Conservation (phyloP, 257 asterid species). For the Haberlea rhodopensis region DNA sequence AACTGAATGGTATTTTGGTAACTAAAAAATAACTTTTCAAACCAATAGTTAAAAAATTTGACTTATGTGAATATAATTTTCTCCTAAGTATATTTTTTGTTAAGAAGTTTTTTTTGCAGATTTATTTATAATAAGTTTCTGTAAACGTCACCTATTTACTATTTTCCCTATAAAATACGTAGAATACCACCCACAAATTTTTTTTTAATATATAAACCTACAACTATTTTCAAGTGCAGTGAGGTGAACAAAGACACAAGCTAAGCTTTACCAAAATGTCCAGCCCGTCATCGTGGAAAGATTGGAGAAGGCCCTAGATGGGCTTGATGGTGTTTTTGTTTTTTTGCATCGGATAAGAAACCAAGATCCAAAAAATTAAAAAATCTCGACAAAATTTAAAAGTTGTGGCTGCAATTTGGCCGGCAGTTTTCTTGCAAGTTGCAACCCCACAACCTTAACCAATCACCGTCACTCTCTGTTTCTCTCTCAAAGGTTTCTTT, state of each 20-base stretch:
- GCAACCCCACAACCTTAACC: slow-evolving; percentile 41
- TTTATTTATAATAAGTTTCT: too few relatives aligned
- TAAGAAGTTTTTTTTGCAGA: too few relatives aligned
- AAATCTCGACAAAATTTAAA: slow-evolving; percentile 29
- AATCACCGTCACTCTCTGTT: slow-evolving; percentile 29
- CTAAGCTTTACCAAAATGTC: slow-evolving; percentile 16
- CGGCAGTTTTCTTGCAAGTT: slow-evolving; percentile 31
- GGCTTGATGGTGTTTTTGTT: slow-evolving; percentile 29
- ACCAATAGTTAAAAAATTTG: too few relatives aligned
- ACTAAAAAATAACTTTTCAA: too few relatives aligned
- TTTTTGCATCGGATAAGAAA: slow-evolving; percentile 37
- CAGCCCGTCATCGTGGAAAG: slow-evolving; percentile 36
- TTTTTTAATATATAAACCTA: too few relatives aligned
- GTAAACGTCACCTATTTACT: too few relatives aligned
- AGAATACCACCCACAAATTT: too few relatives aligned
- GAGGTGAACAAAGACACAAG: not conserved
- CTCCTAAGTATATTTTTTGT: too few relatives aligned
- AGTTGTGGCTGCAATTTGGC: slow-evolving; percentile 56
- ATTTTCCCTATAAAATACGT: too few relatives aligned
- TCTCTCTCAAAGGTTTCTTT: slow-evolving; percentile 23
- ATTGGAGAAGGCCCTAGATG: slow-evolving; percentile 32
- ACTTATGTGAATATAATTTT: too few relatives aligned
- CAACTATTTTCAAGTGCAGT: too few relatives aligned
- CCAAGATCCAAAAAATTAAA: slow-evolving; percentile 17
- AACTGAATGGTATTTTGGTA: too few relatives aligned